Evolutionary conservation across 2,329 filamentous ascomycete species (phyloP).

Genomic region (Fusarium bulbicola): DNA sequence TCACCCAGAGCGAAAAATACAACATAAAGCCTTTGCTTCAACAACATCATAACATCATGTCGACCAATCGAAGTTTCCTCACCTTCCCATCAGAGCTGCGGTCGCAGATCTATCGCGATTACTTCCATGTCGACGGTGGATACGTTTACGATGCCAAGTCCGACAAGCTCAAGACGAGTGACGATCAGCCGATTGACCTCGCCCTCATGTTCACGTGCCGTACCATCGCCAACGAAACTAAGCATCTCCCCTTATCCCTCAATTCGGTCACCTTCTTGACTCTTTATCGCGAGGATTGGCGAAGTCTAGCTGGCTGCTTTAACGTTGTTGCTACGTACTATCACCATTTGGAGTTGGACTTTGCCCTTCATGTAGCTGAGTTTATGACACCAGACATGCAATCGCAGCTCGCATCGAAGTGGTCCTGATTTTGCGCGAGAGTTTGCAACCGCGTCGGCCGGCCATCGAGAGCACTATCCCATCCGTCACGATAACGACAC

Average conservation of each 20-base stretch:
- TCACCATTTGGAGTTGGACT: rapidly evolving
- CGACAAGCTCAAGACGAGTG: slow-evolving; percentile 1
- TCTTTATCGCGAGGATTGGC: background rate
- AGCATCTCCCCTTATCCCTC: background rate
- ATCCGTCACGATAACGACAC: too few relatives aligned
- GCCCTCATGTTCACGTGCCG: slow-evolving; percentile 19
- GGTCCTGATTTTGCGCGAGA: too few relatives aligned
- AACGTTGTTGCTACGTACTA: background rate
- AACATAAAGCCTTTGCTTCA: too few relatives aligned
- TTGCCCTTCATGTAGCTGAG: background rate
- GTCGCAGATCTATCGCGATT: background rate
- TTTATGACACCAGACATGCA: background rate
- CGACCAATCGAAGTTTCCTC: too few relatives aligned
- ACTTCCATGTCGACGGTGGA: slow-evolving; percentile 9
- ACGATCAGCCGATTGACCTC: background rate
- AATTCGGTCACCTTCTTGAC: slow-evolving; percentile 18
- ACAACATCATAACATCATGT: too few relatives aligned
- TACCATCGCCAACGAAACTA: background rate
- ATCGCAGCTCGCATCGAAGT: too few relatives aligned
- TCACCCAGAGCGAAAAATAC: too few relatives aligned
- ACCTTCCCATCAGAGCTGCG: background rate
- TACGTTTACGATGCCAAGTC: slow-evolving; percentile 7
- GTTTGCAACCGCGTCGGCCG: too few relatives aligned
- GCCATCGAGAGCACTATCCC: too few relatives aligned
- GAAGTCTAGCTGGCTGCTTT: background rate